A percentile compares a stretch with the other conserved stretches of the same genome.
These are phyloP conservation scores for Penicillium sp. DNA, from an alignment of 2,329 filamentous ascomycete genomes.

Conservation along the genomic window DNA sequence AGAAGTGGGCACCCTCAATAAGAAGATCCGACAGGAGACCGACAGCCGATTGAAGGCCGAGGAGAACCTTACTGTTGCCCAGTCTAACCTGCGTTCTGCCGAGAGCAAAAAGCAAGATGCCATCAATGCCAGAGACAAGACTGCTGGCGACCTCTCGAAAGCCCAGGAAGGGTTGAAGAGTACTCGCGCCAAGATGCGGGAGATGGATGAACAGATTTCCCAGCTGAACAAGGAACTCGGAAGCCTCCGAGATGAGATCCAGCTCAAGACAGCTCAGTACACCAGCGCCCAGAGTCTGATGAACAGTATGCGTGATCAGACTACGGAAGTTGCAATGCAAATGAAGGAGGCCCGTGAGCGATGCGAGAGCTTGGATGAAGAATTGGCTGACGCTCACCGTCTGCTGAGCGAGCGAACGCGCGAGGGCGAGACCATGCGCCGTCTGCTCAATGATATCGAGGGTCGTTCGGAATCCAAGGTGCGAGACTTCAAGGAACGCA, in stretches of 20 bases:
- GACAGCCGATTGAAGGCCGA: slow-evolving; percentile 64
- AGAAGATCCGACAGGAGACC: slow-evolving; percentile 67
- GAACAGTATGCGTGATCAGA: slow-evolving; percentile 87
- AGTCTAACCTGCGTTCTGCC: slow-evolving; percentile 66
- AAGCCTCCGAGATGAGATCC: slow-evolving; percentile 65
- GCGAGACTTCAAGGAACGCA: slow-evolving; percentile 75
- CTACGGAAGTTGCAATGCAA: slow-evolving; percentile 76
- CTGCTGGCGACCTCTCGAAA: slow-evolving; percentile 59
- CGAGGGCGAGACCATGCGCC: slow-evolving; percentile 89
- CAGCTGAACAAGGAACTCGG: slow-evolving; percentile 61
- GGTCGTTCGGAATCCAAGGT: slow-evolving; percentile 70
- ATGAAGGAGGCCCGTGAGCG: slow-evolving; percentile 79
- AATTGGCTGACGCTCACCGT: slow-evolving; percentile 77
- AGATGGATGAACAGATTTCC: slow-evolving; percentile 65
- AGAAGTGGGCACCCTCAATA: slow-evolving; percentile 68
- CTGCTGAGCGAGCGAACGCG: slow-evolving; percentile 78
- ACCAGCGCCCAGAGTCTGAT: slow-evolving; percentile 75
- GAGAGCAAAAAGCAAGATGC: slow-evolving; percentile 74
- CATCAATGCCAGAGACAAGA: slow-evolving; percentile 62
- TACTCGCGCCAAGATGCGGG: slow-evolving; percentile 52
- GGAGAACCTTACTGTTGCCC: slow-evolving; percentile 64
- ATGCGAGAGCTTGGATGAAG: slow-evolving; percentile 81
- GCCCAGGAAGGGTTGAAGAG: slow-evolving; percentile 61
- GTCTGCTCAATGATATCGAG: slow-evolving; percentile 77
- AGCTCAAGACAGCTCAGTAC: slow-evolving; percentile 78